Conservation (phyloP, 176 grass and related monocot genomes). For the Melocanna baccifera region DNA sequence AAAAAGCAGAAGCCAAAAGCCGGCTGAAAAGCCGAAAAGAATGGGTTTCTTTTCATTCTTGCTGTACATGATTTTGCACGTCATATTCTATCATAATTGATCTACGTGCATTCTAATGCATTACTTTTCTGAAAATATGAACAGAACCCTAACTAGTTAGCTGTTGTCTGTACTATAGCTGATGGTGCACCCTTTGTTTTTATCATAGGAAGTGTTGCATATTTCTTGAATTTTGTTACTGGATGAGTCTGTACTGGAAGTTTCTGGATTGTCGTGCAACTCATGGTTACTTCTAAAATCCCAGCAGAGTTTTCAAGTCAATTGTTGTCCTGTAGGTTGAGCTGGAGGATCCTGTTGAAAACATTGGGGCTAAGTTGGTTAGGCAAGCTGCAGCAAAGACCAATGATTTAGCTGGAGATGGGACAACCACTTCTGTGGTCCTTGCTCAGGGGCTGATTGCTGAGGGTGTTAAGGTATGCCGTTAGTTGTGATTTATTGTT, state of each 20-base stretch:
- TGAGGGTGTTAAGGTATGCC: constrained; percentile 83
- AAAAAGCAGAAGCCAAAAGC: too few relatives aligned
- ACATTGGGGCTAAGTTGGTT: constrained; percentile 95
- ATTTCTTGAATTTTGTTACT: background rate
- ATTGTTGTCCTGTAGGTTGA: constrained; percentile 61
- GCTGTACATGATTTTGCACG: background rate
- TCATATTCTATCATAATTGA: background rate
- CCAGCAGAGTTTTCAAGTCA: background rate
- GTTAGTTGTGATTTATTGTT: background rate
- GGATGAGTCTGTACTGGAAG: background rate
- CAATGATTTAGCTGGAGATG: constrained; percentile 91
- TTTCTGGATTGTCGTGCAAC: background rate
- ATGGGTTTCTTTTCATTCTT: background rate
- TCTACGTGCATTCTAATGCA: background rate
- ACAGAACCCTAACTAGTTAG: background rate
- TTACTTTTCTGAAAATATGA: background rate
- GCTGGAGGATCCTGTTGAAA: constrained; percentile 90
- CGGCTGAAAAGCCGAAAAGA: too few relatives aligned
- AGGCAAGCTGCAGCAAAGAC: constrained; percentile 97
- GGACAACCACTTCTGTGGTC: constrained; percentile 95
- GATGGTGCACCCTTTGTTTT: constrained; percentile 3
- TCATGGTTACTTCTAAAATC: background rate
- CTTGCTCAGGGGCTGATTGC: constrained; percentile 96
- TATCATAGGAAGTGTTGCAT: background rate
- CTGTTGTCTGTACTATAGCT: background rate